A percentile compares a stretch with the other conserved stretches of the same genome.
phyloP scores from a whole-genome alignment of 2,329 filamentous ascomycete species.

The Stemphylium beticola region DNA sequence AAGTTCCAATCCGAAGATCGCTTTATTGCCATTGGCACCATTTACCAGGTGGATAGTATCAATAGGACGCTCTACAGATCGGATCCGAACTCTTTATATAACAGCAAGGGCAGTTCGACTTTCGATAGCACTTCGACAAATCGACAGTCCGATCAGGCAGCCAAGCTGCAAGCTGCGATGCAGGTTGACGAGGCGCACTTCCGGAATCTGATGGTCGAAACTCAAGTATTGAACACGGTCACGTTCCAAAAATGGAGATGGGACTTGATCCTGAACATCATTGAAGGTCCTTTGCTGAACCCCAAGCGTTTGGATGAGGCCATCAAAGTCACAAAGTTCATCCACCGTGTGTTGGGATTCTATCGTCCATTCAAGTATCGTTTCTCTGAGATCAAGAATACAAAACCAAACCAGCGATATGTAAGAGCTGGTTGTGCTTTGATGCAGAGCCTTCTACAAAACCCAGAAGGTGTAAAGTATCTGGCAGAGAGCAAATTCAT shows the following conservation, averaged over 20 bases:
- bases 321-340: conserved; percentile 92
- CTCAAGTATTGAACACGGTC: conserved; percentile 83
- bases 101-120: conserved; percentile 32
- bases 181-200: conserved; percentile 70
- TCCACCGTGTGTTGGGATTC: conserved; percentile 93
- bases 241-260: conserved; percentile 98
- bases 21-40: conserved; percentile 83
- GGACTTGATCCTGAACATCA: conserved; percentile 87
- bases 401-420: conserved; percentile 92
- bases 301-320: conserved; percentile 93
- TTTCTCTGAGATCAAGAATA: conserved; percentile 89
- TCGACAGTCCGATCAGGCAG: conserved; percentile 51
- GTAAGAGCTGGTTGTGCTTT: conserved; percentile 87
- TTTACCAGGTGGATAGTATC: conserved; percentile 98
- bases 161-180: conserved; percentile 63
- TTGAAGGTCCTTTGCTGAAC: conserved; percentile 90
- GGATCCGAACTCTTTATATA: conserved; percentile 54
- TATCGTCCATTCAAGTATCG: conserved; percentile 96
- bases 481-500: conserved; percentile 90
- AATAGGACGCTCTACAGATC: conserved; percentile 90
- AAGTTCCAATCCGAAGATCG: conserved; percentile 73
- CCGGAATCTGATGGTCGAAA: conserved; percentile 71
- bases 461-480: conserved; percentile 81
- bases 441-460: conserved; percentile 85
- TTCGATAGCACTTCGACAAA: conserved; percentile 31